Evolutionary conservation across 768 basidiomycete species (phyloP).

Genomic region (Candolleomyces eurysporus): DNA sequence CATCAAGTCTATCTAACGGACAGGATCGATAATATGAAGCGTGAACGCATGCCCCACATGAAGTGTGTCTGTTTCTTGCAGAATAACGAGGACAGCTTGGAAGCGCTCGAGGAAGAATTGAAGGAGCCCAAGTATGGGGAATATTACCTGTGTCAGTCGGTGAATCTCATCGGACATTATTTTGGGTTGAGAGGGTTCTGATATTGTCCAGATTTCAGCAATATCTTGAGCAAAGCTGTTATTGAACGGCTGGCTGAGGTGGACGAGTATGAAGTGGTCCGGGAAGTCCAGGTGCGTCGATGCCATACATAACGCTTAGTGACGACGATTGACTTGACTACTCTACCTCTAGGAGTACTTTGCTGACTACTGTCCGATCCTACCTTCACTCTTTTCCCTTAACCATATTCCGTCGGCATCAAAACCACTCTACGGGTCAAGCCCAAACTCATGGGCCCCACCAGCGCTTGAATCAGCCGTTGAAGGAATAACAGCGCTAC

Average conservation of each 20-base stretch:
- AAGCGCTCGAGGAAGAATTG: constrained; percentile 80
- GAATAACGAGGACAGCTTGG: constrained; percentile 77
- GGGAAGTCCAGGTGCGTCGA: constrained; percentile 84
- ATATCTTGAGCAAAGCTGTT: constrained; percentile 80
- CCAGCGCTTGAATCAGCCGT: constrained; percentile 74
- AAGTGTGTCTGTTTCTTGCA: constrained; percentile 96
- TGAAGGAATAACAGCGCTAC: constrained; percentile 78
- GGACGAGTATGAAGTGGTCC: constrained; percentile 95
- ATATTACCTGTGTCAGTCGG: constrained; percentile 98
- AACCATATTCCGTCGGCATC: constrained; percentile 66
- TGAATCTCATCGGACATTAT: constrained; percentile 46
- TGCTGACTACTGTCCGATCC: constrained; percentile 89
- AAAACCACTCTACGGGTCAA: constrained; percentile 69
- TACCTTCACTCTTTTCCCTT: constrained; percentile 85
- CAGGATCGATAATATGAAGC: constrained; percentile 90
- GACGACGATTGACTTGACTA: not conserved
- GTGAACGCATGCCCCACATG: constrained; percentile 93
- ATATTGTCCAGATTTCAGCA: constrained; percentile 81
- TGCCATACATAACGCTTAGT: not conserved
- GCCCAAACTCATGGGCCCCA: constrained; percentile 71
- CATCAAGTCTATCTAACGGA: constrained; percentile 99
- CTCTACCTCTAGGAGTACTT: constrained; percentile 79
- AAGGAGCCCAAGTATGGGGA: constrained; percentile 92
- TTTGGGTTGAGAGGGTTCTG: constrained; percentile 4
- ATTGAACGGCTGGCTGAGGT: constrained; percentile 93